Percentiles rank a stretch among this genome's conserved stretches.
phyloP scores from a whole-genome alignment of 208 protist genomes.

The Acanthamoeba castellanii region DNA sequence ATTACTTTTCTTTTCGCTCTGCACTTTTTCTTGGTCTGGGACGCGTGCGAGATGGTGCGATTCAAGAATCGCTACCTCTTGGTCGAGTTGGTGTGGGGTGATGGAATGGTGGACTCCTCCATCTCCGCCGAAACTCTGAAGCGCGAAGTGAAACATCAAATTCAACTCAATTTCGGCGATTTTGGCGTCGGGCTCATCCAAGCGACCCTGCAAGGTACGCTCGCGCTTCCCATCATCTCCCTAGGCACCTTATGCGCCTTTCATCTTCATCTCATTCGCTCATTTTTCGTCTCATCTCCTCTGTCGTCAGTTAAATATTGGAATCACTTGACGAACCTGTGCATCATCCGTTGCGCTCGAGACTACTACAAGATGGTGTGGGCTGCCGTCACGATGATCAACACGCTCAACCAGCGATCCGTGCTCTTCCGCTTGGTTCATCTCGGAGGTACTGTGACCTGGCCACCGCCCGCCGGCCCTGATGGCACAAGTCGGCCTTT shows the following conservation, averaged over 20 bases:
- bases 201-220: constrained; percentile 16
- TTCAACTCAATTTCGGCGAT: constrained; percentile 40
- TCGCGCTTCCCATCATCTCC: not conserved
- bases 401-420: not conserved
- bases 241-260: not conserved
- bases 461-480: not conserved
- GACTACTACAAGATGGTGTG: constrained; percentile 67
- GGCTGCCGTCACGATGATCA: not conserved
- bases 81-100: constrained; percentile 46
- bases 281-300: not conserved
- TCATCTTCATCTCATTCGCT: not conserved
- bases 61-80: constrained; percentile 63
- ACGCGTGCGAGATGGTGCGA: constrained; percentile 5
- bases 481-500: not conserved
- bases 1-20: not conserved
- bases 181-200: constrained; percentile 1
- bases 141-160: not conserved
- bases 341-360: constrained; percentile 26
- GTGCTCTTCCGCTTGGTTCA: constrained; percentile 25
- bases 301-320: constrained; percentile 26
- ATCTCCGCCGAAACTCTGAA: not conserved
- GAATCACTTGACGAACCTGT: constrained; percentile 43
- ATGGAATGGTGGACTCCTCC: not conserved
- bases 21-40: too few relatives aligned
- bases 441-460: not conserved